Evolutionary conservation across 257 asterid species (phyloP), one percentile per base, ranked within the genome.

Genomic region (Craterostigma plantagineum): DNA sequence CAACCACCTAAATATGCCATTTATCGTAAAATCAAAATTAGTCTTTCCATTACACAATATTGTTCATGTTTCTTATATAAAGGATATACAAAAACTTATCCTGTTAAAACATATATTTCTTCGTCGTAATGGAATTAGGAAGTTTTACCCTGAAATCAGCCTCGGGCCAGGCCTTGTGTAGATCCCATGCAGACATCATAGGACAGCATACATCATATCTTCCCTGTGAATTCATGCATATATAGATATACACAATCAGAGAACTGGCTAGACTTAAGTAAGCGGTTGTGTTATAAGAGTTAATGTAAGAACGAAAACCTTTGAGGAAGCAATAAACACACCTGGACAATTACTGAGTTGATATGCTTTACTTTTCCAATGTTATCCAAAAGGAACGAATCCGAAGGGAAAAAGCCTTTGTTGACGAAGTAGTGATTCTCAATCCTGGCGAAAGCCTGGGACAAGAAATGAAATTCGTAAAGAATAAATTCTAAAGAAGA

Each of bases 121-220:
- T 11, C 16, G 9, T 10, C 9, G 30, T 23, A 18, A 45, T 11
- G 11, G 12, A 23, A 10, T 7, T 11, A 16, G 16, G 10, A 40
- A 8, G 13, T 86, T 64, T n/a, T 74, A 87, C 97, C 43, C 63
- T 59, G 45, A 87, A 69, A 62, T 76, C 92, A 55, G 98, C 93
- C 55, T 76, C 95, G 0, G 95, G 98, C 98, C 93, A 87, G 59
- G 81, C 93, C 63, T 79, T 87, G 50, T 82, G 98, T 59, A 87
- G 95, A 76, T 87, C 95, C 98, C 98, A 87, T 6, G 98, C 98
- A 13, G 98, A 87, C 92, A 76, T 82, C 76, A 82, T 55, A 45
- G 98, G 95, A 48, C 95, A 87, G 61, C 93, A 79, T 48, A 70
- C 76, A 57, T 87, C 98, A 36, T 87, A 82, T 56, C 95, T 64